These are phyloP conservation scores for Bacterosira constricta DNA, from an alignment of 108 stramenopile species.

Conservation along the genomic window DNA sequence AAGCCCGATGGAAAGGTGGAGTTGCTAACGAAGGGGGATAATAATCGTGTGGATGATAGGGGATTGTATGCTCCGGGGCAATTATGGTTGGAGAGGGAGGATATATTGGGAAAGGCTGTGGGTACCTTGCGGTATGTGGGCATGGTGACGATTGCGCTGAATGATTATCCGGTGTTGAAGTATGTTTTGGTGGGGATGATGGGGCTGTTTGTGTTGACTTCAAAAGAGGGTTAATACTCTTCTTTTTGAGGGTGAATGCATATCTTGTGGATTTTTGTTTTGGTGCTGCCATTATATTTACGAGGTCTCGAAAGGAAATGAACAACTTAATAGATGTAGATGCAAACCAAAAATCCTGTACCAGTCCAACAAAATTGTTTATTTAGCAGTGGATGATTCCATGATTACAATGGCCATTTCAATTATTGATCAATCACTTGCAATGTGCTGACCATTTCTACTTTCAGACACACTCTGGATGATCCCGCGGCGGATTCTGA, in stretches of 20 bases:
- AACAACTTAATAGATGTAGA: too few relatives aligned
- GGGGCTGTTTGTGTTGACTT: conserved; percentile 98
- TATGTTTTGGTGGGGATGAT: conserved; percentile 98
- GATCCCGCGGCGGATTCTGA: too few relatives aligned
- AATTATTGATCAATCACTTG: too few relatives aligned
- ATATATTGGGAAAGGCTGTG: conserved; percentile 97
- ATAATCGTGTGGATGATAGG: conserved; percentile 98
- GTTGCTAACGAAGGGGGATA: conserved; percentile 99
- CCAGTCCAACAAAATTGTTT: too few relatives aligned
- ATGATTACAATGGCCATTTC: too few relatives aligned
- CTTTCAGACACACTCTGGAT: too few relatives aligned
- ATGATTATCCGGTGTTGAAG: conserved; percentile 98
- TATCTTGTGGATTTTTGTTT: too few relatives aligned
- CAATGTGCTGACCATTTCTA: too few relatives aligned
- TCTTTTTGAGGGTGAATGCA: conserved; percentile 12
- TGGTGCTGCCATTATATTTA: too few relatives aligned
- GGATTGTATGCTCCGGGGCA: conserved; percentile 99
- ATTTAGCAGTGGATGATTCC: too few relatives aligned
- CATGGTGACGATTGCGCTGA: conserved; percentile 99
- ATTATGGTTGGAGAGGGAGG: conserved; percentile 97
- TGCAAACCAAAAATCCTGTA: too few relatives aligned
- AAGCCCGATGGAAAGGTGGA: conserved; percentile 86
- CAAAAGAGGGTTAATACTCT: conserved; percentile 87
- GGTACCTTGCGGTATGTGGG: conserved; percentile 96
- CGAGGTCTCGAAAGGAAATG: too few relatives aligned